These are phyloP conservation scores for Metschnikowia peoriensis DNA, from an alignment of 805 yeast genomes.

Conservation along the genomic window DNA sequence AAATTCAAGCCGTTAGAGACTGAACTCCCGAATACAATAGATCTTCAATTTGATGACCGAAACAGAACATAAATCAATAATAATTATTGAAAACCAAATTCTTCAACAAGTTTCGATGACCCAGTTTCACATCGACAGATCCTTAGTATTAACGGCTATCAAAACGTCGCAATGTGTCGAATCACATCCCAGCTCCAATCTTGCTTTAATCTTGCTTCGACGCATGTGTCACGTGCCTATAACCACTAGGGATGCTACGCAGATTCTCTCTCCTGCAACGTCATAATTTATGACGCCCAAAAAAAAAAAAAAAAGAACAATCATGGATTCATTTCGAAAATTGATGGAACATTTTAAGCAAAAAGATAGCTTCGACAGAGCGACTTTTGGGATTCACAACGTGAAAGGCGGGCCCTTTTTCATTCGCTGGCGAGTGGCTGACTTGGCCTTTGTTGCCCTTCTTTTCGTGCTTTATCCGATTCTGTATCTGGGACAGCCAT, in stretches of 20 bases:
- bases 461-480: conserved; percentile 24
- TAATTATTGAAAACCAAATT: no score
- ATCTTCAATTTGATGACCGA: no score
- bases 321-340: background rate
- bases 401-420: conserved; percentile 11
- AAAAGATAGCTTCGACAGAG: conserved; percentile 20
- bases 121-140: no score
- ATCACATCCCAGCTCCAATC: background rate
- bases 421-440: conserved; percentile 20
- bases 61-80: no score
- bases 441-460: conserved; percentile 20
- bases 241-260: background rate
- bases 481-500: conserved; percentile 47
- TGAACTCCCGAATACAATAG: no score
- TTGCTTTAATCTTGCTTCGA: background rate
- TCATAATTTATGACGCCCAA: background rate
- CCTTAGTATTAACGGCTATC: no score
- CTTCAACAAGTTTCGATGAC: no score
- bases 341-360: background rate
- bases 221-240: background rate
- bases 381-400: conserved; percentile 20
- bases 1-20: no score
- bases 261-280: background rate
- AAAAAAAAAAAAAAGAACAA: background rate
- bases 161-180: no score